These are phyloP conservation scores for Ophiostoma himal-ulmi DNA, from an alignment of 2,329 filamentous ascomycete species.

Conservation along the genomic window DNA sequence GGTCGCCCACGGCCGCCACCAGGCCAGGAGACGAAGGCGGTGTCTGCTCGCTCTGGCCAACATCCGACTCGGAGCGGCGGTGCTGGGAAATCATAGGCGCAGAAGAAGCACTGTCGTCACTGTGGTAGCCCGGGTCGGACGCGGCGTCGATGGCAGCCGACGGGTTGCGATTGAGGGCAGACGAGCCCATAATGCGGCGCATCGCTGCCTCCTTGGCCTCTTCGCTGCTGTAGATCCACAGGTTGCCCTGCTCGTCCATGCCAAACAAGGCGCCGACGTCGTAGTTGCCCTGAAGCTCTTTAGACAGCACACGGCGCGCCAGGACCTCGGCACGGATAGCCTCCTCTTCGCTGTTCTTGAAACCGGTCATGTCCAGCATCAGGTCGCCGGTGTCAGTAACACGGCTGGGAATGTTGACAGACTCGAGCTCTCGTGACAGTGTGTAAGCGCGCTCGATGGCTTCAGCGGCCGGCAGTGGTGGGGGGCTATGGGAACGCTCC, in stretches of 20 bases:
- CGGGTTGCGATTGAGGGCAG: conserved; percentile 43
- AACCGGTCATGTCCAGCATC: conserved; percentile 97
- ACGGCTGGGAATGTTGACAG: conserved; percentile 84
- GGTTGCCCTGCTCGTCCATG: conserved; percentile 88
- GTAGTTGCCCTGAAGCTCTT: conserved; percentile 90
- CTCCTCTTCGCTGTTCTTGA: conserved; percentile 91
- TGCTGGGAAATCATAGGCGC: conserved; percentile 40
- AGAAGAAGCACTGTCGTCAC: conserved; percentile 66
- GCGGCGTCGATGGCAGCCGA: conserved; percentile 68
- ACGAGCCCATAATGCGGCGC: conserved; percentile 53
- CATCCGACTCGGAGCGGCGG: conserved; percentile 62
- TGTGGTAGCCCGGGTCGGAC: conserved; percentile 93
- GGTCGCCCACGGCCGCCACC: conserved; percentile 52
- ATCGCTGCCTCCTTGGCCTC: conserved; percentile 87
- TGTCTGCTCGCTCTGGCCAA: conserved; percentile 48
- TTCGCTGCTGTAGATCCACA: conserved; percentile 99
- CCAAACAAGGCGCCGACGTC: conserved; percentile 94
- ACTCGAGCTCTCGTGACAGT: conserved; percentile 79
- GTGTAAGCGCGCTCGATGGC: conserved; percentile 77
- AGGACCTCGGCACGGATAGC: conserved; percentile 88
- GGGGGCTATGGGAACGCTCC: conserved; percentile 68
- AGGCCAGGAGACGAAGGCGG: conserved; percentile 67
- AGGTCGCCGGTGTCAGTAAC: conserved; percentile 91
- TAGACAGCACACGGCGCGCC: conserved; percentile 82
- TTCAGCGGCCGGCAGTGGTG: conserved; percentile 63